Evolutionary conservation across 805 yeast species (phyloP).

Genomic region (Starmerella vaccinii): DNA sequence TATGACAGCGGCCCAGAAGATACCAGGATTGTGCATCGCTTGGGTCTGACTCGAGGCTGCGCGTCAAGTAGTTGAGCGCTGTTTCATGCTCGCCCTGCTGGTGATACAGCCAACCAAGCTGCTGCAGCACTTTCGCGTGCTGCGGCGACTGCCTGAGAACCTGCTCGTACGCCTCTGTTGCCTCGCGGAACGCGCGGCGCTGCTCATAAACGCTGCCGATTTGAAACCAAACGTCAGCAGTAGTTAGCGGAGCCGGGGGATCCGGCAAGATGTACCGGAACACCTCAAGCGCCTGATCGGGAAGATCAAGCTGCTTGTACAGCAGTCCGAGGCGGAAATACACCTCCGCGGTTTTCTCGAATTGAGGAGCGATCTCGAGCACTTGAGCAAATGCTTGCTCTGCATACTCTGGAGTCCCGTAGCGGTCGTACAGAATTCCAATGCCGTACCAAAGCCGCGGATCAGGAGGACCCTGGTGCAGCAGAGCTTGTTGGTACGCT

Average conservation of each 20-base stretch:
- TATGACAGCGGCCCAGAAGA: conserved; percentile 89
- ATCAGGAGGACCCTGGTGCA: conserved; percentile 86
- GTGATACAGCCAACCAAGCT: conserved; percentile 88
- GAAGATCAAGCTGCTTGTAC: conserved; percentile 86
- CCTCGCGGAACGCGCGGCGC: conserved; percentile 81
- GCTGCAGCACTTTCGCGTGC: conserved; percentile 93
- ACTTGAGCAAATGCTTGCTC: conserved; percentile 98
- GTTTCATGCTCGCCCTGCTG: conserved; percentile 60
- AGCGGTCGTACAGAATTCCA: conserved; percentile 90
- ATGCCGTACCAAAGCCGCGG: conserved; percentile 98
- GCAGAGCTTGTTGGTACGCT: conserved; percentile 91
- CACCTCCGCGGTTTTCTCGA: conserved; percentile 92
- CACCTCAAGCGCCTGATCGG: conserved; percentile 81
- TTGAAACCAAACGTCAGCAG: conserved; percentile 97
- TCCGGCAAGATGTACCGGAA: conserved; percentile 80
- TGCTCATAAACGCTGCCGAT: conserved; percentile 93
- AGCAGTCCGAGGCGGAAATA: conserved; percentile 93
- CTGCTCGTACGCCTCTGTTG: conserved; percentile 90
- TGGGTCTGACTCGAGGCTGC: conserved; percentile 79
- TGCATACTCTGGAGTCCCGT: conserved; percentile 92
- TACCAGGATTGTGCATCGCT: conserved; percentile 97
- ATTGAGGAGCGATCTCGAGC: conserved; percentile 86
- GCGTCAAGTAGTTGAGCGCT: conserved; percentile 71
- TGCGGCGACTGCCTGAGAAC: conserved; percentile 81
- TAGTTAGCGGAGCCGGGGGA: conserved; percentile 94